Conservation (phyloP, 2,329 filamentous ascomycete genomes). For the Botrytis pseudocinerea region DNA sequence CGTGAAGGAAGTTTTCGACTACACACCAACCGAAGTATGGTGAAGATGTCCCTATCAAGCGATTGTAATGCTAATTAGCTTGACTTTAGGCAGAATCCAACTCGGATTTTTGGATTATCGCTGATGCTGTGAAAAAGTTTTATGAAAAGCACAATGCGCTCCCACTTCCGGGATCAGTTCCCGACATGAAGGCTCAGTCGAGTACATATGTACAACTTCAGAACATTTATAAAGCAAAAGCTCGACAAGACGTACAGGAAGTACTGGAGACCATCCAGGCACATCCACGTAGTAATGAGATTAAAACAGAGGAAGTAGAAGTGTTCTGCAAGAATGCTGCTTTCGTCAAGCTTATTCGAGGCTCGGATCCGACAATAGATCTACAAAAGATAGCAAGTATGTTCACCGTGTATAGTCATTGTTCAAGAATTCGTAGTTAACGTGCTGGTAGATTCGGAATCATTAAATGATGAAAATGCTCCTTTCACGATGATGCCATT, state of each 20-base stretch:
- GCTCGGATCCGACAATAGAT: constrained; percentile 26
- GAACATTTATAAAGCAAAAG: constrained; percentile 89
- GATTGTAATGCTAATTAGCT: constrained; percentile 16
- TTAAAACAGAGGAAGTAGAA: constrained; percentile 76
- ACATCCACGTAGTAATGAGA: constrained; percentile 49
- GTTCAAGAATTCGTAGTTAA: constrained; percentile 33
- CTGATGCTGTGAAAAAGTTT: constrained; percentile 75
- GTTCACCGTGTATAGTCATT: constrained; percentile 12
- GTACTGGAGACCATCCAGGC: constrained; percentile 66
- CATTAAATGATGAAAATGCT: constrained; percentile 55
- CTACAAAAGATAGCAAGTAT: constrained; percentile 36
- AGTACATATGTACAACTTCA: constrained; percentile 87
- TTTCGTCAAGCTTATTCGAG: constrained; percentile 83
- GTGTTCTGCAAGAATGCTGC: constrained; percentile 94
- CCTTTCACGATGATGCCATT: constrained; percentile 41
- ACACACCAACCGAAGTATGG: constrained; percentile 55
- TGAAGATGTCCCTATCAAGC: constrained; percentile 46
- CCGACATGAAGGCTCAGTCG: constrained; percentile 97
- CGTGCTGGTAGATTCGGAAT: constrained; percentile 51
- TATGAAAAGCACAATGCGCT: constrained; percentile 70
- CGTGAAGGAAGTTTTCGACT: constrained; percentile 76
- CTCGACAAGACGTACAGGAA: constrained; percentile 73
- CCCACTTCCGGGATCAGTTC: constrained; percentile 81
- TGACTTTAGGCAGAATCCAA: constrained; percentile 47
- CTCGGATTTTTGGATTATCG: constrained; percentile 85